These are phyloP conservation scores for Leccinum holopus DNA, from an alignment of 1,284 basidiomycete species.

Conservation along the genomic window DNA sequence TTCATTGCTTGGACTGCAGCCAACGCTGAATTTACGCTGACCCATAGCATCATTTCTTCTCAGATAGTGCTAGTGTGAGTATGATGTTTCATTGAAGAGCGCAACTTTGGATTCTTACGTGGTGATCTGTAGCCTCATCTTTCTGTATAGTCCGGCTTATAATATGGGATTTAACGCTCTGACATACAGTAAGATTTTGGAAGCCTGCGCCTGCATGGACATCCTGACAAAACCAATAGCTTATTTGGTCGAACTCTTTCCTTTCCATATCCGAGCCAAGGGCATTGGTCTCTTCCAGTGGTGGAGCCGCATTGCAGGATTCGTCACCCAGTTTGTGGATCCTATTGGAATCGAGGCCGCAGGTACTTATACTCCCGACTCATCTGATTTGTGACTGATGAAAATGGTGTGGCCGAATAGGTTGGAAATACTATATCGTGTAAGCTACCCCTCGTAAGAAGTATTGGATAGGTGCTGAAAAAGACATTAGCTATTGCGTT, in stretches of 20 bases:
- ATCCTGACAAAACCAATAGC: conserved; percentile 8
- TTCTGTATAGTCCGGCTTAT: neutral
- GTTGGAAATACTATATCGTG: conserved; percentile 20
- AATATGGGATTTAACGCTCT: neutral
- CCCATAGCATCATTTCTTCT: conserved; percentile 2
- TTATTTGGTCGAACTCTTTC: conserved; percentile 23
- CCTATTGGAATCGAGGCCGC: conserved; percentile 17
- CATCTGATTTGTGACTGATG: neutral
- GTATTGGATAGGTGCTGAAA: neutral
- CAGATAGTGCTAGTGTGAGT: conserved; percentile 8
- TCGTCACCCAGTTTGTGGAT: conserved; percentile 12
- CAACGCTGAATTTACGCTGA: conserved; percentile 13
- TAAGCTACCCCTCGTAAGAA: neutral
- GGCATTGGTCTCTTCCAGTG: conserved; percentile 20
- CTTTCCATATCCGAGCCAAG: conserved; percentile 20
- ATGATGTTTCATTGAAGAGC: neutral
- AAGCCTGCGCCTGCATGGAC: neutral
- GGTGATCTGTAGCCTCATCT: neutral
- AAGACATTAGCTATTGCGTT: conserved; percentile 36
- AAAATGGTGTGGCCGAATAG: neutral
- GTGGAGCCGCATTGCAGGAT: conserved; percentile 11
- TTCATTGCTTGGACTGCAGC: conserved; percentile 9
- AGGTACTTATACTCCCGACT: conserved; percentile 2
- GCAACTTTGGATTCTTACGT: neutral
- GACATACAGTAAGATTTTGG: neutral